These are phyloP conservation scores for Lentinula lateritia DNA, from an alignment of 768 basidiomycete species.

Conservation along the genomic window DNA sequence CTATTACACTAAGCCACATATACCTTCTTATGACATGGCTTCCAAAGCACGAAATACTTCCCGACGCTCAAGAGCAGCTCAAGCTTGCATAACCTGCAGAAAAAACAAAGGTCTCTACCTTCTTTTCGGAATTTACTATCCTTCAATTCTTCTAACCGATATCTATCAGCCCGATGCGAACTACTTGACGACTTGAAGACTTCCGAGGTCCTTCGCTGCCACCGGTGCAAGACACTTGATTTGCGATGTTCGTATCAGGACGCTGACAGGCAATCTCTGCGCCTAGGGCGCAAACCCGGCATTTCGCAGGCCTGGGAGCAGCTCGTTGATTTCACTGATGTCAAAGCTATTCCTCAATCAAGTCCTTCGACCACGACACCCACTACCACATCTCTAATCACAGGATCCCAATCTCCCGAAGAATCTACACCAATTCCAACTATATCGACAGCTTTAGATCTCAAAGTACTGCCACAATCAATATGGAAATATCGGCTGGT, in stretches of 20 bases:
- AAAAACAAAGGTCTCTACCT: neutral
- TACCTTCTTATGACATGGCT: neutral
- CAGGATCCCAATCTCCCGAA: neutral
- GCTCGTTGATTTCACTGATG: neutral
- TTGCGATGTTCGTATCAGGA: neutral
- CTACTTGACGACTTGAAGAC: neutral
- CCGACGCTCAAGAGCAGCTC: neutral
- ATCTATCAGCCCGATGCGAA: neutral
- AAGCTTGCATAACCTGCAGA: neutral
- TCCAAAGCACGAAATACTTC: neutral
- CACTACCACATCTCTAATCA: neutral
- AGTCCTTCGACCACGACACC: neutral
- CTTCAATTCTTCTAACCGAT: neutral
- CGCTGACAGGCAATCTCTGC: neutral
- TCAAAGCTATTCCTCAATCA: neutral
- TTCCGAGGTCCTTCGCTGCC: neutral
- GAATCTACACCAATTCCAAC: neutral
- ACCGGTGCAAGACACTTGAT: neutral
- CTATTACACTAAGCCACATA: too few relatives aligned
- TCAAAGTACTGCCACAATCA: neutral
- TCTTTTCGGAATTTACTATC: neutral
- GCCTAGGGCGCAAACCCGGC: neutral
- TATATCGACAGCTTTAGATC: neutral
- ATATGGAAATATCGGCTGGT: neutral
- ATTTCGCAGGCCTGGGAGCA: neutral